Base-by-base conservation (phyloP, 345 rosid genomes). In the Bruguiera gymnorhiza region DNA sequence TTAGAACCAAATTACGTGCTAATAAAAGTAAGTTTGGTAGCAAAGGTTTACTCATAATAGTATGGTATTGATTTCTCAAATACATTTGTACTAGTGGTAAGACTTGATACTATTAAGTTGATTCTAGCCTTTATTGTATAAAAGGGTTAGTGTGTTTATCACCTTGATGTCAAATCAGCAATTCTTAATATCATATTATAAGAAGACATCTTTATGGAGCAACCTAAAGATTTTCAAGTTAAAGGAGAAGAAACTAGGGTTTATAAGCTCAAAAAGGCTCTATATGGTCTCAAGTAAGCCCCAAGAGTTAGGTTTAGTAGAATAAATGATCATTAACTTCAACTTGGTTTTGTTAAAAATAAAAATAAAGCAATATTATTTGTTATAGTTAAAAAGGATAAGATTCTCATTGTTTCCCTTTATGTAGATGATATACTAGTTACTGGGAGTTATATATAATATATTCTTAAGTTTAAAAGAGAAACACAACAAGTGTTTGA, bases 141-240 rank as follows among this genome's bases (percentile, higher is more conserved):
- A 21, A 48, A 23, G 0, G 29, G 34, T 5, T 65, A 56, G 34
- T 43, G 26, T 16, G 29, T 65, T 6, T 48, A 8, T 6, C 57
- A 65, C 1, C n/a, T 65, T 6, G 56, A 46, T 48, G 36, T 39
- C 8, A 48, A 65, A 43, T 27, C 2, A 27, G 29, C 29, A 27
- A 1, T 65, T 43, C 11, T 65, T 3, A 65, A 65, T 43, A 58
- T 39, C n/a, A 7, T n/a, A 5, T 9, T 65, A 8, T 29, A 50
- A 26, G 68, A 65, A 24, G 58, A 50, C 7, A 65, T 46, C 6
- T 65, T 21, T 65, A 24, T 65, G 10, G 68, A 65, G 4, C 56
- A 65, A 24, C 58, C 57, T 2, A 9, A 48, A 10, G 26, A 58
- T 2, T 50, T 65, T 48, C 7, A 15, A 4, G n/a, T 23, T 2